Evolutionary conservation across 2,329 filamentous ascomycete species (phyloP), one percentile per base, ranked within the genome.

Genomic region (Domatiomyces globalis): DNA sequence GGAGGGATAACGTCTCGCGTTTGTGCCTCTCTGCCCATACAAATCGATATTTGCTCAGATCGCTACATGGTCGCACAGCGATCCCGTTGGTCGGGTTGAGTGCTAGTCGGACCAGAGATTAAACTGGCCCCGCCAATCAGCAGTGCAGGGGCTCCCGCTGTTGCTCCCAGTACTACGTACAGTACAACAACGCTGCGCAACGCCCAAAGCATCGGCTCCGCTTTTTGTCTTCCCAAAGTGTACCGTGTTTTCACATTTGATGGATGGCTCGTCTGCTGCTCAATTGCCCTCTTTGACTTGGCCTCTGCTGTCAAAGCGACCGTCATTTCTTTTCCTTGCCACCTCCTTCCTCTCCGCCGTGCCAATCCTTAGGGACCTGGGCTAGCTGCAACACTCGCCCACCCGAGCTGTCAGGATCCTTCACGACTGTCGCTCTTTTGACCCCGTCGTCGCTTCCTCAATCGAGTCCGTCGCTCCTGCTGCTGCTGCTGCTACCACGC

Each of bases 331-430:
- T 39, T 39, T 15, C 10, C 33, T 39, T 39, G 69, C 69, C 19
- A 70, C 67, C 60, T 73, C 22, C 22, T 22, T 47, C 70, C 29
- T 70, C 68, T 63, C 8, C 62, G 70, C 56, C 58, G 64, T 45
- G 19, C 18, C 33, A 29, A 17, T 22, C 33, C 29, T 19, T 25
- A 15, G 19, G 33, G 43, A 45, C 43, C 22, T 4, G 12, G 43
- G 17, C 43, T 12, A 45, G 10, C 9, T 10, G 18, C 22, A 45
- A 10, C 12, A 4, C 22, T 20, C 10, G 19, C 10, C 20, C 20
- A 27, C 7, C 33, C 45, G 17, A 18, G 18, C 49, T 45, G 17
- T 45, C 19, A 49, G 45, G 33, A 19, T 17, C 22, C 33, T 39
- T 42, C 45, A 55, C 58, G 57, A 60, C 58, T 58, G 58, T 60